Conservation (phyloP, 768 basidiomycete genomes). For the Leccinum pellstonianum region DNA sequence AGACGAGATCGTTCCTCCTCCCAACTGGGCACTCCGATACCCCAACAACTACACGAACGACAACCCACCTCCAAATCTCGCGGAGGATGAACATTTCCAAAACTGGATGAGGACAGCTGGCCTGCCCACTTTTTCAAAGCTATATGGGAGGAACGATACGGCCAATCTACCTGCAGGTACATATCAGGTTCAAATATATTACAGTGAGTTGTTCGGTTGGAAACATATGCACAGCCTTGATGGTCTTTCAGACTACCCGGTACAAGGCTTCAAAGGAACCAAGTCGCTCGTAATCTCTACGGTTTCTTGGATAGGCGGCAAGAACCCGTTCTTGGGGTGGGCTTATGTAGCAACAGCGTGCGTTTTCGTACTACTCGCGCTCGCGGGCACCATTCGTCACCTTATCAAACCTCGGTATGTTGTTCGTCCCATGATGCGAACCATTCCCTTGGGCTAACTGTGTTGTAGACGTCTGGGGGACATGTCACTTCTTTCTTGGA, state of each 20-base stretch:
- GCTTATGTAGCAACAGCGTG: conserved; percentile 89
- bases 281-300: conserved; percentile 97
- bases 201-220: conserved; percentile 52
- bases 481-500: conserved; percentile 87
- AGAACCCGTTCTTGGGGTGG: conserved; percentile 98
- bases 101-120: conserved; percentile 99
- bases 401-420: conserved; percentile 85
- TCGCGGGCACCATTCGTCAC: conserved; percentile 89
- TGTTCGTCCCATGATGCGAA: neutral
- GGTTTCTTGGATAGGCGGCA: conserved; percentile 97
- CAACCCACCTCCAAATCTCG: conserved; percentile 71
- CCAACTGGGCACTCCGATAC: conserved; percentile 80
- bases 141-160: conserved; percentile 89
- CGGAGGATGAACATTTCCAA: conserved; percentile 88
- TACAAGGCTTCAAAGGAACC: conserved; percentile 85
- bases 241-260: conserved; percentile 79
- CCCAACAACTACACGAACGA: conserved; percentile 69
- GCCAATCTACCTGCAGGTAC: conserved; percentile 66
- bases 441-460: neutral
- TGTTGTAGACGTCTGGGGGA: conserved; percentile 71
- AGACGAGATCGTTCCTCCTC: conserved; percentile 82
- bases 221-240: conserved; percentile 1
- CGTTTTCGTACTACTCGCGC: conserved; percentile 83
- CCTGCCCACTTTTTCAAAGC: conserved; percentile 92
- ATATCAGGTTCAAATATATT: conserved; percentile 72